Evolutionary conservation across 306 rosid genomes (phyloP), one percentile per base, ranked within the genome.

Genomic region (Myrica gale): DNA sequence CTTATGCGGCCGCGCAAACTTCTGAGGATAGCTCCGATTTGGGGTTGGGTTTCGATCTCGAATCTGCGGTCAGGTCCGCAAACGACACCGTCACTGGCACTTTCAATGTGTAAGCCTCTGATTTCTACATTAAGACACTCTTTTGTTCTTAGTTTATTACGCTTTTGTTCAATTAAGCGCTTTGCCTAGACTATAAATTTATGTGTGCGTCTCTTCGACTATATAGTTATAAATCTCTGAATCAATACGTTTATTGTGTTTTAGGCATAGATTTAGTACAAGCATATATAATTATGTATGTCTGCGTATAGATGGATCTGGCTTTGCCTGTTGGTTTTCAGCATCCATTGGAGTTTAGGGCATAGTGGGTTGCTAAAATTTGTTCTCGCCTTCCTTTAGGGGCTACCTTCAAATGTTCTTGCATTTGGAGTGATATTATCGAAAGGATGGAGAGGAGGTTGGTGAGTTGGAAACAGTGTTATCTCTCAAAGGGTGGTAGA

Each of bases 31-130:
- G 63, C 69, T 76, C 96, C 66, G 68, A 69, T 76, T 56, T 72
- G 74, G 82, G 79, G 39, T 72, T 89, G 47, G 85, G 89, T 9
- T 91, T 93, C 83, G 98, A 93, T 86, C 92, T 93, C 47, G 98
- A 93, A 88, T 74, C 96, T 7, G 98, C 97, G 1, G 97, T 89
- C 80, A 90, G 98, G 56, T 89, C 98, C 15, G 98, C 97, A 5
- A 93, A 91, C 80, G 93, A 87, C 84, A 91, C 88, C 23, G 96
- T 93, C 63, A 74, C 97, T 0, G 97, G 93, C 57, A 93, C 98
- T 76, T 90, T 93, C 90, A 85, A 56, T 79, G 94, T 91, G 98
- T 93, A 87, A 83, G 96, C 15, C 73, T n/a, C 61, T 65, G 45
- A 23, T 63, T 80, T 68, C 50, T 67, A 42, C 20, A 47, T 39